These are phyloP conservation scores for Backusella tarrabulga DNA, from an alignment of 192 early-diverging fungal genomes.

Conservation along the genomic window DNA sequence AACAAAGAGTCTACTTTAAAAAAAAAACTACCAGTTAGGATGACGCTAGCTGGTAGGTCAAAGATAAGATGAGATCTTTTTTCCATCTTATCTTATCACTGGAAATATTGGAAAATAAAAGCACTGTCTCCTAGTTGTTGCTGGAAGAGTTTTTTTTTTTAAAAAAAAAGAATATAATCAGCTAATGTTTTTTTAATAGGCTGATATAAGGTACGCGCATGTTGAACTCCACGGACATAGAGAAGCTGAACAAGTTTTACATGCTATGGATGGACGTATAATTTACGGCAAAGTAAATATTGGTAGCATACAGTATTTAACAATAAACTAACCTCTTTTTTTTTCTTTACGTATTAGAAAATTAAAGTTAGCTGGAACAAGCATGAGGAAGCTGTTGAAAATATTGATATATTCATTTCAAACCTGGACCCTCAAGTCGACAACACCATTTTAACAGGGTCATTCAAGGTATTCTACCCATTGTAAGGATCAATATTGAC, in stretches of 20 bases:
- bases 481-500: neutral
- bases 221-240: constrained; percentile 74
- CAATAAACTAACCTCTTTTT: neutral
- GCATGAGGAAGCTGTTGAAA: neutral
- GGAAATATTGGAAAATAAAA: neutral
- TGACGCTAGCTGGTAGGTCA: neutral
- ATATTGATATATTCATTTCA: neutral
- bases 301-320: neutral
- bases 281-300: constrained; percentile 54
- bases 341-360: constrained; percentile 7
- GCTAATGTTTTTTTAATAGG: neutral
- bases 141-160: neutral
- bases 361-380: constrained; percentile 23
- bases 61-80: neutral
- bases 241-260: constrained; percentile 69
- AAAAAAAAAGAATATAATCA: neutral
- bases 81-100: neutral
- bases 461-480: neutral
- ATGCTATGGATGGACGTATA: constrained; percentile 65
- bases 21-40: neutral
- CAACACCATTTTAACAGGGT: neutral
- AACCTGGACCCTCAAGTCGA: neutral
- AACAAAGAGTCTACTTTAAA: neutral
- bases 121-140: neutral
- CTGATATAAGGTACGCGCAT: constrained; percentile 73